Conservation (phyloP, 2,329 filamentous ascomycete species). For the Fusarium citri region DNA sequence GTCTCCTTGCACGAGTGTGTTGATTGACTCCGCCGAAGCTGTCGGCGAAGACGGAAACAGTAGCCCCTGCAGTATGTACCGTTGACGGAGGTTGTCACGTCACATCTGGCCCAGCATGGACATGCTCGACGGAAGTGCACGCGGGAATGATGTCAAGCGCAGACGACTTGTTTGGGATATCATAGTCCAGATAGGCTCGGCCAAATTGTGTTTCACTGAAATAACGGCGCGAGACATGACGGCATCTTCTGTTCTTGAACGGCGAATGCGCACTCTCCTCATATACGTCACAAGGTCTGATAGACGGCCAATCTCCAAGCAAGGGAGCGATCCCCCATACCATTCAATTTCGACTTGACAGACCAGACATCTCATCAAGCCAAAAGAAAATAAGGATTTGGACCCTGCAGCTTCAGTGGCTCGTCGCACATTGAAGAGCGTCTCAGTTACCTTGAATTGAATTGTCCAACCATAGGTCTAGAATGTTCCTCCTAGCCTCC, state of each 20-base stretch:
- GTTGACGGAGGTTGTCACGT: constrained; percentile 11
- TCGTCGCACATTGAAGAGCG: constrained; percentile 2
- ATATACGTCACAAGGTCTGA: constrained; percentile 33
- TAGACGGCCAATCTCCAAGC: constrained; percentile 12
- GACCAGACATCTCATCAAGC: background rate
- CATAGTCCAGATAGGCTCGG: constrained; percentile 13
- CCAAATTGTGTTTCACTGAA: constrained; percentile 34
- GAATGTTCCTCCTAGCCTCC: constrained; percentile 21
- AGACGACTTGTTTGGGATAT: constrained; percentile 7
- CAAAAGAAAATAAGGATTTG: constrained; percentile 3
- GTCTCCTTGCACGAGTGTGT: constrained; percentile 23
- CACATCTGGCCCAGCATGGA: constrained; percentile 1
- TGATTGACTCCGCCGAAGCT: constrained; percentile 15
- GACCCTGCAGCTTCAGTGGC: constrained; percentile 2
- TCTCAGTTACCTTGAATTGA: constrained; percentile 1
- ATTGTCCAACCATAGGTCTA: constrained; percentile 27
- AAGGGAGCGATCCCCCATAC: constrained; percentile 23
- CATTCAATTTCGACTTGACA: background rate
- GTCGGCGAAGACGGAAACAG: constrained; percentile 5
- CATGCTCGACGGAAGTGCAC: background rate
- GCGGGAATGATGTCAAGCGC: constrained; percentile 28
- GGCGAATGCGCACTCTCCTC: constrained; percentile 5
- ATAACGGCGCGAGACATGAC: constrained; percentile 40
- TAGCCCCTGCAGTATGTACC: constrained; percentile 5
- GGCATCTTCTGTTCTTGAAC: constrained; percentile 26